Evolutionary conservation across 768 basidiomycete species (phyloP).

Genomic region (Auricularia sp.): DNA sequence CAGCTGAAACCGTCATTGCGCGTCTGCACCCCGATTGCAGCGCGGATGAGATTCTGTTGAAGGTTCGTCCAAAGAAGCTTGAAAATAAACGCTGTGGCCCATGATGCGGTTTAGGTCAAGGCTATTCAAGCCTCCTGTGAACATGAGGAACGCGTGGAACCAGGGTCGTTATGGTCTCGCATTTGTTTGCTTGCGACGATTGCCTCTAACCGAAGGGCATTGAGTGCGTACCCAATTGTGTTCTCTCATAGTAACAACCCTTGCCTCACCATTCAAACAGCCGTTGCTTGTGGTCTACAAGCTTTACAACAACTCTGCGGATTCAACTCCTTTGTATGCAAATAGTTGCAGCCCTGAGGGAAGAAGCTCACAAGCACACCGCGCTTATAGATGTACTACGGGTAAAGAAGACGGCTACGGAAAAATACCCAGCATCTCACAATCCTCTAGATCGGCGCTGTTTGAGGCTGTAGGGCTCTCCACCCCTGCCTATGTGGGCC

Average conservation of each 20-base stretch:
- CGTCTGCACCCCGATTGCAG: constrained; percentile 64
- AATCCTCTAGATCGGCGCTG: constrained; percentile 55
- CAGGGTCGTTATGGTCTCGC: constrained; percentile 24
- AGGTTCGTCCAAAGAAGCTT: constrained; percentile 18
- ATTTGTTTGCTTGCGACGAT: constrained; percentile 48
- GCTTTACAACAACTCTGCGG: constrained; percentile 78
- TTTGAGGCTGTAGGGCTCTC: constrained; percentile 76
- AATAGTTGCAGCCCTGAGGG: not conserved
- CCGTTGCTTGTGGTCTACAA: constrained; percentile 72
- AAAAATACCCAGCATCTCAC: not conserved
- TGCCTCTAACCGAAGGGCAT: constrained; percentile 55
- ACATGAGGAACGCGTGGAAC: constrained; percentile 46
- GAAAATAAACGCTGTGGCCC: no score
- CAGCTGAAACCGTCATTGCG: constrained; percentile 45
- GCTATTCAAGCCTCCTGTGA: constrained; percentile 55
- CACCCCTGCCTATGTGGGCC: constrained; percentile 72
- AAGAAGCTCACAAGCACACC: not conserved
- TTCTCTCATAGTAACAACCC: not conserved
- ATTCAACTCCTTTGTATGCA: constrained; percentile 59
- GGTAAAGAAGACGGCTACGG: not conserved
- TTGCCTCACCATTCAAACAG: constrained; percentile 22
- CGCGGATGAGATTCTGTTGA: constrained; percentile 54
- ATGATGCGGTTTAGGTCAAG: constrained; percentile 24
- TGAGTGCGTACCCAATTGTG: constrained; percentile 36
- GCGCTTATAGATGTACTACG: not conserved